Evolutionary conservation across 768 basidiomycete species (phyloP).

Genomic region (Polyporus arcularius): DNA sequence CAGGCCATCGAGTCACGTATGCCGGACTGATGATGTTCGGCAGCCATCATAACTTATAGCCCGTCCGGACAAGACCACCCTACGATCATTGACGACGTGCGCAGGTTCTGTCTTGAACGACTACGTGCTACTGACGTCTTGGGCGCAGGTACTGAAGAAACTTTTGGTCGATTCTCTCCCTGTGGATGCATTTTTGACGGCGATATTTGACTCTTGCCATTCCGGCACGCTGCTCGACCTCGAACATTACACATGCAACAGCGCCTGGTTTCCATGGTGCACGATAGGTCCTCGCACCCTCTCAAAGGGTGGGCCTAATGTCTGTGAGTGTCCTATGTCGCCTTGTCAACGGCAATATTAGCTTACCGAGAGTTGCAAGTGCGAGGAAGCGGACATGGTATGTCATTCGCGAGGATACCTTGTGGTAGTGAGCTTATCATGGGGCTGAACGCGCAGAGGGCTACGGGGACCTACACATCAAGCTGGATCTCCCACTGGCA

Average conservation of each 20-base stretch:
- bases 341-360: not conserved
- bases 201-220: slow-evolving; percentile 24
- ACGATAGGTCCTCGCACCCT: no score
- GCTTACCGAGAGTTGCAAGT: not conserved
- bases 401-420: not conserved
- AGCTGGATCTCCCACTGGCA: no score
- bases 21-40: not conserved
- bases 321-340: no score
- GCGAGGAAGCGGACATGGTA: not conserved
- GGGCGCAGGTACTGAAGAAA: slow-evolving; percentile 14
- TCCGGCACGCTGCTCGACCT: slow-evolving; percentile 23
- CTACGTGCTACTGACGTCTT: not conserved
- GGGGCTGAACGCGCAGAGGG: not conserved
- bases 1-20: no score
- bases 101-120: not conserved
- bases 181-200: slow-evolving; percentile 18
- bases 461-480: no score
- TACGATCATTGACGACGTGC: slow-evolving; percentile 18
- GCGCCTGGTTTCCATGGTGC: not conserved
- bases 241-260: slow-evolving; percentile 21
- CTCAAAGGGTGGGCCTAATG: no score
- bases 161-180: slow-evolving; percentile 20
- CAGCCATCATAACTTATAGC: slow-evolving; percentile 1
- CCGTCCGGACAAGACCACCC: not conserved
- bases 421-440: not conserved